Percentiles rank a stretch among this genome's conserved stretches.
These are phyloP conservation scores for Closterium sp. DNA, from an alignment of 139 green algal species.

Conservation along the genomic window DNA sequence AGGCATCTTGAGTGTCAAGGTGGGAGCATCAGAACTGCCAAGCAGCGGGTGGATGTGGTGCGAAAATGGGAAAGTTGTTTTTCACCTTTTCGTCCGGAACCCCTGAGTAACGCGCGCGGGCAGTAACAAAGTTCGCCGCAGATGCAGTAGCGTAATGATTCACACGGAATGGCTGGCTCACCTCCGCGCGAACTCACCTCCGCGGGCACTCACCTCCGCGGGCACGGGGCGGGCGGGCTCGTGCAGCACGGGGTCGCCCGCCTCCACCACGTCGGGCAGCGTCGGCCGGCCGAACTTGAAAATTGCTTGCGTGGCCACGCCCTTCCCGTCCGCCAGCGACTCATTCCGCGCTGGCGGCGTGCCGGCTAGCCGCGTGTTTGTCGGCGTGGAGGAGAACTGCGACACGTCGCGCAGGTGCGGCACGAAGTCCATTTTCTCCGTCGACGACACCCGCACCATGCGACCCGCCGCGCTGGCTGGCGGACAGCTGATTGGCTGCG, in stretches of 20 bases:
- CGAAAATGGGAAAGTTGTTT: too few species aligned
- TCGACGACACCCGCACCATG: neutral
- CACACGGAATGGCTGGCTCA: too few species aligned
- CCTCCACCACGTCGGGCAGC: constrained; percentile 47
- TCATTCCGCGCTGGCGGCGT: neutral
- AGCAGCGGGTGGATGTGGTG: too few species aligned
- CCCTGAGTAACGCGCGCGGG: too few species aligned
- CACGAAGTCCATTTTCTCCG: neutral
- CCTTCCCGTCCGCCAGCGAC: neutral
- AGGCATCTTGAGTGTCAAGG: too few species aligned
- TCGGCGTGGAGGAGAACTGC: neutral
- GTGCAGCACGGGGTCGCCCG: constrained; percentile 48
- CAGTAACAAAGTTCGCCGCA: too few species aligned
- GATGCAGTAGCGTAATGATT: too few species aligned
- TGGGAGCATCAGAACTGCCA: too few species aligned
- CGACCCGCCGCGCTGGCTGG: neutral
- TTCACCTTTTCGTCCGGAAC: too few species aligned
- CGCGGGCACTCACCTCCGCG: neutral
- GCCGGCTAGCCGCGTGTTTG: neutral
- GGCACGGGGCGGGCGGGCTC: constrained; percentile 34
- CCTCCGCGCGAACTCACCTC: too few species aligned
- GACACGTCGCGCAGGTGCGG: neutral
- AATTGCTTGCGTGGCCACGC: neutral
- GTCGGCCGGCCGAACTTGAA: constrained; percentile 34
- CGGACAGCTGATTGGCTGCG: neutral